These are phyloP conservation scores for Cyclotella kingstonii DNA, from an alignment of 108 stramenopile species.

Conservation along the genomic window DNA sequence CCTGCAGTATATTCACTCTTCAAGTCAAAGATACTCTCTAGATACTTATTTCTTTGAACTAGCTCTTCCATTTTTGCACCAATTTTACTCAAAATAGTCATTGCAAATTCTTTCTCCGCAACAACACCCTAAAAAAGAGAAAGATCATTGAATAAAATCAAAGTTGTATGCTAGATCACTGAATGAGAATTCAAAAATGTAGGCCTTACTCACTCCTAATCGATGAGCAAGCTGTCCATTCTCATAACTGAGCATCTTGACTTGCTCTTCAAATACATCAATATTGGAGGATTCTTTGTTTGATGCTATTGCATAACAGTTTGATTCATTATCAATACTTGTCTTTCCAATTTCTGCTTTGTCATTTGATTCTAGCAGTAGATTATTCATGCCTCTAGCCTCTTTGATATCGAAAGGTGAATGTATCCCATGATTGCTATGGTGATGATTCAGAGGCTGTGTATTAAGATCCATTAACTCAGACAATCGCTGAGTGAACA, in stretches of 20 bases:
- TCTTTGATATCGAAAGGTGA: no score
- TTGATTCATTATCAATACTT: not conserved
- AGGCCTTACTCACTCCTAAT: no score
- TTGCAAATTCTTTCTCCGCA: slow-evolving; percentile 40
- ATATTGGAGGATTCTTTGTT: not conserved
- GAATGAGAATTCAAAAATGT: no score
- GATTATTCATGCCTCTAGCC: not conserved
- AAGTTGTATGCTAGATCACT: no score
- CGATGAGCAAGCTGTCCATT: slow-evolving; percentile 27
- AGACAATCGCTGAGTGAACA: slow-evolving; percentile 6
- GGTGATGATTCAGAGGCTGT: not conserved
- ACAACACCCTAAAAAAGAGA: slow-evolving; percentile 21
- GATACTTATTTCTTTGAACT: slow-evolving; percentile 23
- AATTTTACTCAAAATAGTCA: slow-evolving; percentile 17
- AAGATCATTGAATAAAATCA: no score
- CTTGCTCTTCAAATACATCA: slow-evolving; percentile 19
- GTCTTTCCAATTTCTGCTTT: no score
- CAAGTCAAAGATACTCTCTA: slow-evolving; percentile 14
- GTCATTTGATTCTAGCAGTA: not conserved
- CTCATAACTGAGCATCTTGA: slow-evolving; percentile 15
- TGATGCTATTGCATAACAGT: not conserved
- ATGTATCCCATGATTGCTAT: not conserved
- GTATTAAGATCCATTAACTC: slow-evolving; percentile 8
- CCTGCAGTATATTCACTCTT: slow-evolving; percentile 13
- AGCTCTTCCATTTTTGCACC: slow-evolving; percentile 36